Base-by-base conservation (phyloP, 2,329 filamentous ascomycete species). In the Ophiocordyceps robertsii region DNA sequence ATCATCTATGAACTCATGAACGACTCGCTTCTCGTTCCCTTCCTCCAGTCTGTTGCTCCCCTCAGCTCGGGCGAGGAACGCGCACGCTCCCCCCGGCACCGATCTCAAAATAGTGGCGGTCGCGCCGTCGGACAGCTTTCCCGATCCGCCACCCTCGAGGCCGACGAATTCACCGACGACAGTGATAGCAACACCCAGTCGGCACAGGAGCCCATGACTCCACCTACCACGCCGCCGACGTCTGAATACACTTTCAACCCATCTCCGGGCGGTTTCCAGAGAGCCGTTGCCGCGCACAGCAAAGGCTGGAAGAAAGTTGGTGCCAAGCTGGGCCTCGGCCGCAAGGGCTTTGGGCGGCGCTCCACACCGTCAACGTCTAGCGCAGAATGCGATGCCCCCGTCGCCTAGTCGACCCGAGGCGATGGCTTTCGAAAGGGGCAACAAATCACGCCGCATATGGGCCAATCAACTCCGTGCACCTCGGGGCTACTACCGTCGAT, bases 1-100 rank as follows among this genome's bases (percentile, higher is more conserved):
- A 93, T 95, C 47, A 85, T 95, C 35, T 89, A 90, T 60, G 92
- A 96, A 52, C 69, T 98, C 43, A 96, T 98, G 89, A 93, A 95
- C 54, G 92, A 96, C 59, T 95, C 89, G 4, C 85, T 96, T 1
- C 70, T 96, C 41, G 80, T 95, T 1, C 89, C 90, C 0, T 98
- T 96, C 57, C 72, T 96, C 42, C 90, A 95, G 48, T 75, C 73
- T 0, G 63, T 74, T n/a, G 54, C 64, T 6, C 56, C 65, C 2
- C 51, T 52, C 41, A 62, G 59, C 14, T 49, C 53, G 10, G 44
- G 50, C 14, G 62, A 68, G 24, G 64, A 66, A 8, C 59, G 64
- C 29, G 29, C 46, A 40, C 63, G 64, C 13, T 70, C 71, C 9
- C 68, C 70, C 38, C 11, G 35, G n/a, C 43, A 46, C 24, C 41